These are phyloP conservation scores for Macrophomina pseudophaseolina DNA, from an alignment of 2,329 filamentous ascomycete species.

Conservation along the genomic window DNA sequence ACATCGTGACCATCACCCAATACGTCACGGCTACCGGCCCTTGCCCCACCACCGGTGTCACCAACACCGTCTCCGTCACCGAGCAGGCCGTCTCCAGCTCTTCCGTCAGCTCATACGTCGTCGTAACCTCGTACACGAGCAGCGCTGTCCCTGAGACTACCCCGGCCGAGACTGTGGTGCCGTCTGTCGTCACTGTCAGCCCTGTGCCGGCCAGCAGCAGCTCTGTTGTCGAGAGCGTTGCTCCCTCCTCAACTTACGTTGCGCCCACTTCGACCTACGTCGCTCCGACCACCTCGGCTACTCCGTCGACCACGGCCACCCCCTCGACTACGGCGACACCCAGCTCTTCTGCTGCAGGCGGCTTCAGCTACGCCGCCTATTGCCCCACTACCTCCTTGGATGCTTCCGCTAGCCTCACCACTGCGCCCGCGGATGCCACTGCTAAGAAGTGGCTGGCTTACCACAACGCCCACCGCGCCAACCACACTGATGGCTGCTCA, in stretches of 20 bases:
- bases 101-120: conserved; percentile 10
- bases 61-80: conserved; percentile 7
- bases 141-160: background rate
- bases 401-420: background rate
- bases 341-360: conserved; percentile 10
- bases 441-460: conserved; percentile 59
- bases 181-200: background rate
- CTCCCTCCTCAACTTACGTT: background rate
- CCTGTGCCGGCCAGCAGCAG: background rate
- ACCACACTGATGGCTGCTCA: conserved; percentile 69
- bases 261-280: background rate
- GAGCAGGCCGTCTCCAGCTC: conserved; percentile 10
- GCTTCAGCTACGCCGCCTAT: conserved; percentile 31
- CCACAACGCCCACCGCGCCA: conserved; percentile 86
- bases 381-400: conserved; percentile 7
- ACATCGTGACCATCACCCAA: conserved; percentile 26
- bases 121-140: conserved; percentile 9
- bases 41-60: conserved; percentile 2
- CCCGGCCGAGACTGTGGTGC: background rate
- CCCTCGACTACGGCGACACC: background rate
- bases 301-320: background rate
- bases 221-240: background rate
- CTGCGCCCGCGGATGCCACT: conserved; percentile 33
- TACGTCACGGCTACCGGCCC: conserved; percentile 20
- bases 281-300: background rate